Percentiles rank a stretch among this genome's conserved stretches.
Conservation (phyloP, 192 early-diverging fungal species). For the Podochytrium sp. region DNA sequence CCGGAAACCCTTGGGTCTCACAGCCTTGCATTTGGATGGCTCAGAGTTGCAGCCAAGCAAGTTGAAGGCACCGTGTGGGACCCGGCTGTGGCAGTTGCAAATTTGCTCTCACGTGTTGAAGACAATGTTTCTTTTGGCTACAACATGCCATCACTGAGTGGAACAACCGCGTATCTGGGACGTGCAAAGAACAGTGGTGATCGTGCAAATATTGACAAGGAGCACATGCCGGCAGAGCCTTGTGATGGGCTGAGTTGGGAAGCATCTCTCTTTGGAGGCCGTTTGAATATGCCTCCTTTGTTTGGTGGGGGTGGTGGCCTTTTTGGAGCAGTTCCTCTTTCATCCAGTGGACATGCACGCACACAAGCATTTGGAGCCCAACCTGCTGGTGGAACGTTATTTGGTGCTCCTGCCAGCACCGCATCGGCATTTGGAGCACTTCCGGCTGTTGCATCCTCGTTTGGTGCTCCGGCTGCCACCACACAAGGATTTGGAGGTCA, state of each 20-base stretch:
- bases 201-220: slow-evolving; percentile 1
- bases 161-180: slow-evolving; percentile 12
- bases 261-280: no score
- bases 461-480: not conserved
- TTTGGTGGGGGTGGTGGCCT: no score
- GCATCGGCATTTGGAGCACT: no score
- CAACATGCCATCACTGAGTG: slow-evolving; percentile 11
- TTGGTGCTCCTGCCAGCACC: no score
- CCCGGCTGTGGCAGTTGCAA: slow-evolving; percentile 1
- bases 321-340: no score
- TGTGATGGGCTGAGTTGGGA: not conserved
- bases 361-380: no score
- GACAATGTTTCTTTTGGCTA: slow-evolving; percentile 21
- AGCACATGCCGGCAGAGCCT: not conserved
- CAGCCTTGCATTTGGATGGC: slow-evolving; percentile 11
- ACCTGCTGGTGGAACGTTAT: no score
- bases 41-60: not conserved
- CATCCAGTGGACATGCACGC: no score
- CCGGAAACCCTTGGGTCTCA: not conserved
- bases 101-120: slow-evolving; percentile 1
- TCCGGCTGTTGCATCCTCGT: not conserved
- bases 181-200: slow-evolving; percentile 5
- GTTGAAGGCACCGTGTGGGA: not conserved
- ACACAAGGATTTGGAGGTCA: not conserved
- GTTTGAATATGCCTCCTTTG: no score